Percentiles rank a stretch among this genome's conserved stretches.
Evolutionary conservation across 2,329 filamentous ascomycete species (phyloP).

Genomic region (Aureobasidium vineae): DNA sequence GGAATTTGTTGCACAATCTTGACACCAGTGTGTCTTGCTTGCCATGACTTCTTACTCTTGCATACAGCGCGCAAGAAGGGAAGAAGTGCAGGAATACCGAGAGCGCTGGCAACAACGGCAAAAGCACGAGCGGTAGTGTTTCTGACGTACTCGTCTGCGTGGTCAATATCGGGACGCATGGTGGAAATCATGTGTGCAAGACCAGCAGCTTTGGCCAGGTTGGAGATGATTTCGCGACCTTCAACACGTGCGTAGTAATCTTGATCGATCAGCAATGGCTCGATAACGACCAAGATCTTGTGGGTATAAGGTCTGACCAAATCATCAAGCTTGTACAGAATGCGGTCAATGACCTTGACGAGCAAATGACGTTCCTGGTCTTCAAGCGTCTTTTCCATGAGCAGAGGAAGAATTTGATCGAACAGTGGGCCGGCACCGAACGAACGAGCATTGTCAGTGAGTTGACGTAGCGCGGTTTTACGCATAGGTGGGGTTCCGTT

Average conservation of each 20-base stretch:
- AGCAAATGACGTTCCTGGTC: constrained; percentile 97
- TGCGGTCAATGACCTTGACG: constrained; percentile 98
- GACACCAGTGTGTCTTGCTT: constrained; percentile 94
- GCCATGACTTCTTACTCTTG: constrained; percentile 98
- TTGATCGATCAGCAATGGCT: constrained; percentile 97
- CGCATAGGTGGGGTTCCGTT: constrained; percentile 98
- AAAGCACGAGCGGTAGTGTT: constrained; percentile 98
- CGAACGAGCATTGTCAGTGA: constrained; percentile 94
- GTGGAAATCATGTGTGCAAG: constrained; percentile 99
- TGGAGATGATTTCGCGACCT: constrained; percentile 97
- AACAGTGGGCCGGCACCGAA: constrained; percentile 94
- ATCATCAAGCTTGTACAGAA: constrained; percentile 97
- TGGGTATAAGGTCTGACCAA: constrained; percentile 94
- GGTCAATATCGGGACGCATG: constrained; percentile 98
- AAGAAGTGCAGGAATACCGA: constrained; percentile 91
- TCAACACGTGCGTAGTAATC: constrained; percentile 99
- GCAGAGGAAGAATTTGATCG: constrained; percentile 91
- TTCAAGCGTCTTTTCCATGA: constrained; percentile 98
- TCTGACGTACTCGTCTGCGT: constrained; percentile 96
- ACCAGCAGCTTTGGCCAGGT: constrained; percentile 93
- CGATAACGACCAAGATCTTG: constrained; percentile 98
- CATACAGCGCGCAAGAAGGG: constrained; percentile 96
- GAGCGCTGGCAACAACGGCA: constrained; percentile 91
- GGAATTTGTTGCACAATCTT: constrained; percentile 99
- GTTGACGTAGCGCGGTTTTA: constrained; percentile 94